These are phyloP conservation scores for Leishmania guyanensis DNA, from an alignment of 208 protist genomes.

Conservation along the genomic window DNA sequence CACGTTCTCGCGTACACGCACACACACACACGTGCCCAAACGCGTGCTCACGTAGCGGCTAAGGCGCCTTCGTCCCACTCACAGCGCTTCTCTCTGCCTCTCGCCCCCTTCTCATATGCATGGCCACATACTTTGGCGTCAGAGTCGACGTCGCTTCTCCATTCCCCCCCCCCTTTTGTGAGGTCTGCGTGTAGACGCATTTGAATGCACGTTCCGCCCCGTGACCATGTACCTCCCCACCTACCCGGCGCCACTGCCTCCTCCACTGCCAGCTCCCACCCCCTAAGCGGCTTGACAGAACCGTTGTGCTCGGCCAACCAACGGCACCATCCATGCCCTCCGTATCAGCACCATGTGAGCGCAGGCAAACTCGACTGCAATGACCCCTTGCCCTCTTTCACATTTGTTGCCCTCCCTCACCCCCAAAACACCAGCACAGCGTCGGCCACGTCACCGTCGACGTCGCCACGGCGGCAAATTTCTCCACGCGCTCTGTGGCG, in stretches of 20 bases:
- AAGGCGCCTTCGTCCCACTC: not conserved
- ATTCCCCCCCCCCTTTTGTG: not conserved
- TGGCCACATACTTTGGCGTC: not conserved
- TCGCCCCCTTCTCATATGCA: not conserved
- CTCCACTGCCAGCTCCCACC: not conserved
- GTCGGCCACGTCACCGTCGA: not conserved
- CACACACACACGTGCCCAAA: not conserved
- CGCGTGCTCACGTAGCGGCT: not conserved
- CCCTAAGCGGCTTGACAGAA: not conserved
- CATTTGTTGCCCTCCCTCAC: not conserved
- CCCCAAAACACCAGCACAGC: not conserved
- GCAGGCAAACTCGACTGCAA: not conserved
- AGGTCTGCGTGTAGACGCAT: not conserved
- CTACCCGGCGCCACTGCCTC: not conserved
- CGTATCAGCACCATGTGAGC: not conserved
- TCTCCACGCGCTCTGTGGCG: constrained; percentile 11
- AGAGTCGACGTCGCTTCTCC: not conserved
- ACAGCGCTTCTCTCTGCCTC: not conserved
- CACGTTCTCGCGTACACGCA: not conserved
- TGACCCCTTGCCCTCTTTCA: not conserved
- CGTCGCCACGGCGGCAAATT: not conserved
- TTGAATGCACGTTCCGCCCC: constrained; percentile 26
- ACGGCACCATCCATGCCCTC: not conserved
- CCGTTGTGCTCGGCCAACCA: not conserved
- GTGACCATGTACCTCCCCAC: constrained; percentile 11